phyloP scores from a whole-genome alignment of 352 stramenopile genomes.

The Globisporangium yorkense region DNA sequence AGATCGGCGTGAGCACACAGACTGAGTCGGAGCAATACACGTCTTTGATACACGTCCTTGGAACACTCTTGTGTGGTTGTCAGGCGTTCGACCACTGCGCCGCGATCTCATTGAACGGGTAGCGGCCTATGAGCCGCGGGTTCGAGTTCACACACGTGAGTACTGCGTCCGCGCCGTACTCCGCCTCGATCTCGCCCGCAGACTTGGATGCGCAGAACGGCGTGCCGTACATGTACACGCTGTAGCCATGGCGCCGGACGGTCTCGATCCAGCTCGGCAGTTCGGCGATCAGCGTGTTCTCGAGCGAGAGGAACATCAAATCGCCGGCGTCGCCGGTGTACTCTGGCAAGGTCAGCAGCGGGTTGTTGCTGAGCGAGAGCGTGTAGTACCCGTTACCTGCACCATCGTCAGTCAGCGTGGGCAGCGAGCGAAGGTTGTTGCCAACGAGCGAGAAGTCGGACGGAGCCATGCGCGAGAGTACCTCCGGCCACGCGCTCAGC shows the following conservation, averaged over 20 bases:
- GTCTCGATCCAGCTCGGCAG: constrained; percentile 8
- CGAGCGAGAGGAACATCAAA: constrained; percentile 8
- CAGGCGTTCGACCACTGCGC: neutral
- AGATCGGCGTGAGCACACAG: no score
- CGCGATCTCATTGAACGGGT: constrained; percentile 8
- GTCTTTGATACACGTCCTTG: no score
- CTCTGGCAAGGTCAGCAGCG: constrained; percentile 3
- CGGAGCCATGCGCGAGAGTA: constrained; percentile 8
- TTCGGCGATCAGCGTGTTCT: constrained; percentile 7
- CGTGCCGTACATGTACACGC: constrained; percentile 8
- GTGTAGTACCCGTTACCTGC: neutral
- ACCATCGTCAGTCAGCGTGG: neutral
- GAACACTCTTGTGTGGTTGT: no score
- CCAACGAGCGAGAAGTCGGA: constrained; percentile 18
- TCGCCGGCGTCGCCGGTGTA: neutral
- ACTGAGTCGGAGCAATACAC: neutral
- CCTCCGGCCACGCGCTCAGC: constrained; percentile 4
- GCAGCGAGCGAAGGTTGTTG: constrained; percentile 9
- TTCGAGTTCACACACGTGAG: constrained; percentile 10
- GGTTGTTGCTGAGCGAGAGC: constrained; percentile 15
- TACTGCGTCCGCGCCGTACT: neutral
- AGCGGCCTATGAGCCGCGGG: constrained; percentile 1
- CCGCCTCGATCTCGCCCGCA: neutral
- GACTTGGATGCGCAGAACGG: constrained; percentile 11
- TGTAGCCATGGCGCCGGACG: neutral